Percentiles rank a stretch among this genome's conserved stretches.
Conservation (phyloP, 2,329 filamentous ascomycete genomes). For the Exophiala sp. region DNA sequence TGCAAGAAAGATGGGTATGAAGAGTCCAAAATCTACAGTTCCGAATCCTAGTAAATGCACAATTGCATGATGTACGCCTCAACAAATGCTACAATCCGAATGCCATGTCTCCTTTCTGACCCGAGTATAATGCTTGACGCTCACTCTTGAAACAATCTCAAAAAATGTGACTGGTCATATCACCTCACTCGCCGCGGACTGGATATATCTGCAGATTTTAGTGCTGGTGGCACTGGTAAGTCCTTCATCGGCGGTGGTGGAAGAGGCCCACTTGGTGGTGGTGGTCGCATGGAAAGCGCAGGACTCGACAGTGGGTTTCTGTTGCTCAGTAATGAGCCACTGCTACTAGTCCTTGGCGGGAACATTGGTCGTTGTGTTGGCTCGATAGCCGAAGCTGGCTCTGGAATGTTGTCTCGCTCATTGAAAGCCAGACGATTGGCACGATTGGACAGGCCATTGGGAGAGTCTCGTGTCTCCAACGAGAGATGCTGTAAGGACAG, state of each 20-base stretch:
- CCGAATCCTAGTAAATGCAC: neutral
- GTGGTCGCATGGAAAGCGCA: conserved; percentile 62
- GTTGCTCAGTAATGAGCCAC: conserved; percentile 14
- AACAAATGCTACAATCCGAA: conserved; percentile 16
- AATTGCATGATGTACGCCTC: conserved; percentile 9
- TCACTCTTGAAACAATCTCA: conserved; percentile 8
- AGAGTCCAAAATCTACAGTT: too few species aligned
- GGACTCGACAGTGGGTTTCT: conserved; percentile 47
- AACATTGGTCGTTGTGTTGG: conserved; percentile 37
- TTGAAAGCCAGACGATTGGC: conserved; percentile 22
- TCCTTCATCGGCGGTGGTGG: conserved; percentile 52
- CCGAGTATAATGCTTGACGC: conserved; percentile 8
- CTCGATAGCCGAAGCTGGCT: conserved; percentile 39
- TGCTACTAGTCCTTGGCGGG: conserved; percentile 39
- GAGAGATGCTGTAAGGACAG: conserved; percentile 45
- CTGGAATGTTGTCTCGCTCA: conserved; percentile 29
- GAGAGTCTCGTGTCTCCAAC: conserved; percentile 38
- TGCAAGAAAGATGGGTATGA: too few species aligned
- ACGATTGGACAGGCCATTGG: conserved; percentile 29
- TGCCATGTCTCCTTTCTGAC: conserved; percentile 3
- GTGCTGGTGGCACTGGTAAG: conserved; percentile 20
- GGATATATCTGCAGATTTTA: conserved; percentile 19
- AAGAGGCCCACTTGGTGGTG: conserved; percentile 54
- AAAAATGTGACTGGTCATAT: neutral
- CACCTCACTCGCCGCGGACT: conserved; percentile 22